Evolutionary conservation across 352 stramenopile genomes (phyloP), one percentile per base, ranked within the genome.

Genomic region (Pythium dissimile): DNA sequence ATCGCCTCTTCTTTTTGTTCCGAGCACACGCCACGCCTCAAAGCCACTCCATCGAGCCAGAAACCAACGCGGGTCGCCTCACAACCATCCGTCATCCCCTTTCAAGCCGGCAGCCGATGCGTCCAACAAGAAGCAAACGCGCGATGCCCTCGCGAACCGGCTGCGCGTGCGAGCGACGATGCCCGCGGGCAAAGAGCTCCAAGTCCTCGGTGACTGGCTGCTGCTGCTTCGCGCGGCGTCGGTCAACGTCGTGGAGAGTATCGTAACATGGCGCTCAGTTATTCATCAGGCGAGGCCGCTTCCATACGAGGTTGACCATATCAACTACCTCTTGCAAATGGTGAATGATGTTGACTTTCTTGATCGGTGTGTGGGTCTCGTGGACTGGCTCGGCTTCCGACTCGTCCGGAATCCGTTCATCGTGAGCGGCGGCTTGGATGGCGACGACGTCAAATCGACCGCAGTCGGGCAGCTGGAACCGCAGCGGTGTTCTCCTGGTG

Each of bases 241-340:
- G 0, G 73, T 86, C 41, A 75, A 76, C 44, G 78, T 88, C 0
- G 72, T 88, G 4, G 76, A 85, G 41, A 68, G 60, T 46, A 62
- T 88, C 11, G 43, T 72, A 9, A 37, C 44, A 0, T 88, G 75
- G 78, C 58, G 78, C 7, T 18, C 53, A 18, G 37, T 69, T 28
- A 60, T 80, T 6, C 73, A 88, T 23, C 52, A 72, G 5, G 55
- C 54, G 1, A 59, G 56, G 7, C 70, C 74, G 15, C 47, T 66
- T 18, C 69, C 73, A 2, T 88, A 71, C 38, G 49, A 82, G 8
- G 42, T 73, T 28, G 43, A 75, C 1, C 34, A 62, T 8, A 35
- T 31, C n/a, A 88, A 86, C 34, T 88, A 88, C 35, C 52, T 88
- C 46, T 58, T 85, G 9, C 10, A 24, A 0, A 88, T 88, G 75